A percentile compares a stretch with the other conserved stretches of the same genome.
These are phyloP conservation scores for Annulohypoxylon bovei DNA, from an alignment of 495 filamentous ascomycete genomes.

Conservation along the genomic window DNA sequence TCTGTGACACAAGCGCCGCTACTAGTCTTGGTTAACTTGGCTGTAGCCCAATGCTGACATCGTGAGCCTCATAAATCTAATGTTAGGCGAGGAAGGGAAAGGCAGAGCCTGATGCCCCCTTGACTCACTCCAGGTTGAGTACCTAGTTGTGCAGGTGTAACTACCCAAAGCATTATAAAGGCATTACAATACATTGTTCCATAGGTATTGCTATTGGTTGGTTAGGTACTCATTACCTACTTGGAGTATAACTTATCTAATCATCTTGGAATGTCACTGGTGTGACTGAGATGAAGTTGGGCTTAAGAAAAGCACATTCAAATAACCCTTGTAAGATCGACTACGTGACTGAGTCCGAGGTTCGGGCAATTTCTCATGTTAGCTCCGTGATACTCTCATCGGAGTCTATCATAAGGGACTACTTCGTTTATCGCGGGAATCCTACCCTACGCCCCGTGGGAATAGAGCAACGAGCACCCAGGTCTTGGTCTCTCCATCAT, in stretches of 20 bases:
- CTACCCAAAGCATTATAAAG: neutral
- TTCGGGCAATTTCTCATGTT: slow-evolving; percentile 1
- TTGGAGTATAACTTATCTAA: slow-evolving; percentile 2
- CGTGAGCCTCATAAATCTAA: slow-evolving; percentile 7
- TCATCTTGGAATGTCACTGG: slow-evolving; percentile 2
- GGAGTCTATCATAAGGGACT: neutral
- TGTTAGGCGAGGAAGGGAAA: neutral
- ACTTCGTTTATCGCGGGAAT: slow-evolving; percentile 15
- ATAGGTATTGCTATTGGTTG: neutral
- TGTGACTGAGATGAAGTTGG: slow-evolving; percentile 9
- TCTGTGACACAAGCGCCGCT: neutral
- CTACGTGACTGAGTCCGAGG: slow-evolving; percentile 29
- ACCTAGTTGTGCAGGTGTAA: slow-evolving; percentile 1
- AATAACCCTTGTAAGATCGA: slow-evolving; percentile 29
- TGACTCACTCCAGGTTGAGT: slow-evolving; percentile 6
- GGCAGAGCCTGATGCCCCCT: neutral
- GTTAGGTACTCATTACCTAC: neutral
- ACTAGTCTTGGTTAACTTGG: neutral
- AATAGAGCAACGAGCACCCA: slow-evolving; percentile 9
- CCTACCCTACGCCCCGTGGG: slow-evolving; percentile 19
- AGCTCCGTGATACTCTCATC: slow-evolving; percentile 15
- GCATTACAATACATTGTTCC: neutral
- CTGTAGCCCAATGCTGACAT: slow-evolving; percentile 1
- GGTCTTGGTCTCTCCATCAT: slow-evolving; percentile 13
- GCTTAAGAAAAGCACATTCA: slow-evolving; percentile 7